Conservation (phyloP, 2,329 filamentous ascomycete species). For the Alternaria hordeiaustralica region DNA sequence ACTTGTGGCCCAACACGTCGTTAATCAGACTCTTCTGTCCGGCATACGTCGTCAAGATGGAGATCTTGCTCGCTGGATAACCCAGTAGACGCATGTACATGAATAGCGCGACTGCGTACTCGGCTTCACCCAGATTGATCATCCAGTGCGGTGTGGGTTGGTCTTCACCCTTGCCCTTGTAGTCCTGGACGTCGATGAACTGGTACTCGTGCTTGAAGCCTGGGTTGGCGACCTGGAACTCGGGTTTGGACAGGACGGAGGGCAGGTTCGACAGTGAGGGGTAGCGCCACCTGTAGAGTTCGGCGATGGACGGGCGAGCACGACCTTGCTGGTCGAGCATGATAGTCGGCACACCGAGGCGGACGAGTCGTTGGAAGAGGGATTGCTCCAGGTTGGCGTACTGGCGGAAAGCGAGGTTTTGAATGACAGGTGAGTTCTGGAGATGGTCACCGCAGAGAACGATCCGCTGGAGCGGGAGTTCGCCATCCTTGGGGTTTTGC, state of each 20-base stretch:
- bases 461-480: constrained; percentile 81
- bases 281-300: constrained; percentile 94
- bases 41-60: constrained; percentile 90
- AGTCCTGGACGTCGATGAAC: constrained; percentile 94
- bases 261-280: constrained; percentile 79
- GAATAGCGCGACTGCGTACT: constrained; percentile 93
- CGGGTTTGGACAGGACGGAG: constrained; percentile 68
- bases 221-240: constrained; percentile 84
- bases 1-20: constrained; percentile 85
- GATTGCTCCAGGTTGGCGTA: constrained; percentile 97
- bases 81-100: constrained; percentile 97
- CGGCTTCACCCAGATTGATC: constrained; percentile 94
- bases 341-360: constrained; percentile 89
- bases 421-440: constrained; percentile 95
- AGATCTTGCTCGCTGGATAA: constrained; percentile 84
- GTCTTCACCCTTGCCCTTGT: constrained; percentile 84
- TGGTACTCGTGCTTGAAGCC: constrained; percentile 95
- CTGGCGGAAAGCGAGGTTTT: constrained; percentile 90
- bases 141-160: constrained; percentile 95
- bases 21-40: constrained; percentile 87
- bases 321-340: constrained; percentile 93
- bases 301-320: constrained; percentile 83
- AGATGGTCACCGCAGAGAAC: constrained; percentile 95
- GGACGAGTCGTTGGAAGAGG: constrained; percentile 87
- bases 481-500: constrained; percentile 77